These are phyloP conservation scores for Cytospora paraplurivora DNA, from an alignment of 2,329 filamentous ascomycete genomes.

Conservation along the genomic window DNA sequence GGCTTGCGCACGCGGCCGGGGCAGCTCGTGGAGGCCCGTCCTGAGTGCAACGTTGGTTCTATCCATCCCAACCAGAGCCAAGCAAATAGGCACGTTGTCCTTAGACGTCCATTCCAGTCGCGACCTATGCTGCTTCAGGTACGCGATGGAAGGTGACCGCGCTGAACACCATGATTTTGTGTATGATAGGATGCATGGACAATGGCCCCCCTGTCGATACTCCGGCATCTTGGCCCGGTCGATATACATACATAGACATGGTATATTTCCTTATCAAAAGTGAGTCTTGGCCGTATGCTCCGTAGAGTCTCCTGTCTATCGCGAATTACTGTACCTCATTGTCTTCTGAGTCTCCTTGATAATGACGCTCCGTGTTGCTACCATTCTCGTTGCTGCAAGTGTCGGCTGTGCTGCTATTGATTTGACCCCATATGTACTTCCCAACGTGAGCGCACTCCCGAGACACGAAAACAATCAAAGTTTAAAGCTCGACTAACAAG, in stretches of 20 bases:
- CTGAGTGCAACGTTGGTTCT: slow-evolving; percentile 2
- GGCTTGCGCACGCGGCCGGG: background rate
- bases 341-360: background rate
- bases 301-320: background rate
- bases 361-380: background rate
- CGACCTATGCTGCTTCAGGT: background rate
- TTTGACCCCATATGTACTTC: slow-evolving; percentile 40
- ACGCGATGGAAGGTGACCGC: background rate
- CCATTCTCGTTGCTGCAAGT: background rate
- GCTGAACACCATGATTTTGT: background rate
- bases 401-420: slow-evolving; percentile 29
- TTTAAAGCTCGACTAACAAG: slow-evolving; percentile 12
- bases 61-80: slow-evolving; percentile 4
- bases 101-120: background rate
- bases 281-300: background rate
- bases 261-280: background rate
- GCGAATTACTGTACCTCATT: background rate
- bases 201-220: background rate
- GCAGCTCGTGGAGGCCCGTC: background rate
- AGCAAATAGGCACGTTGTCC: slow-evolving; percentile 12
- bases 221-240: background rate
- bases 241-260: background rate
- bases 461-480: background rate
- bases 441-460: slow-evolving; percentile 28
- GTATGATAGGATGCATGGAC: background rate